Percentiles rank a stretch among this genome's conserved stretches.
phyloP scores from a whole-genome alignment of 2,329 filamentous ascomycete species.

The Pezicula radicicola region DNA sequence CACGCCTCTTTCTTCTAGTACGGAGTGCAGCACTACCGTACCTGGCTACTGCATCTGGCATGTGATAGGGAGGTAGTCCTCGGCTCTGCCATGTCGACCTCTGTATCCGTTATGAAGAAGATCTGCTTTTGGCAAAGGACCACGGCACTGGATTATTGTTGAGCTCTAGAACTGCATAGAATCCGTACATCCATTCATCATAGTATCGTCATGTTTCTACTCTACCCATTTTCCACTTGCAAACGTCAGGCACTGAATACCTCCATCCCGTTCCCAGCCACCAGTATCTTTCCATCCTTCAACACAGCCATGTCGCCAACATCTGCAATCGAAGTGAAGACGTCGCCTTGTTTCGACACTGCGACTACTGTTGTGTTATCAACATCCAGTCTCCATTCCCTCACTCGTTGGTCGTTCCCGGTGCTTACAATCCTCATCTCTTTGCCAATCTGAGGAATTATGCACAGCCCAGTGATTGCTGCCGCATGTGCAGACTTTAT shows the following conservation, averaged over 20 bases:
- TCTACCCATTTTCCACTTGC: too few relatives aligned
- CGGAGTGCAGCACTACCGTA: too few relatives aligned
- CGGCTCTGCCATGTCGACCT: too few relatives aligned
- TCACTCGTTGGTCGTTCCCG: constrained; percentile 61
- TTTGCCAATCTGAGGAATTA: constrained; percentile 27
- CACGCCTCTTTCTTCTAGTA: too few relatives aligned
- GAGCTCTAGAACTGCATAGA: too few relatives aligned
- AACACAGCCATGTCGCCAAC: constrained; percentile 44
- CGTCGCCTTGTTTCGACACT: constrained; percentile 43
- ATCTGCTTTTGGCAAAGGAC: too few relatives aligned
- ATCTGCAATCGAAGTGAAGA: constrained; percentile 59
- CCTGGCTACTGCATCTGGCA: too few relatives aligned
- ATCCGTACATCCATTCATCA: too few relatives aligned
- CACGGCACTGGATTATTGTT: too few relatives aligned
- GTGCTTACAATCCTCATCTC: constrained; percentile 37
- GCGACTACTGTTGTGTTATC: constrained; percentile 12
- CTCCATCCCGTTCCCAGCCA: constrained; percentile 32
- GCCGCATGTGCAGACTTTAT: constrained; percentile 66
- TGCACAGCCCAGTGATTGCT: constrained; percentile 57
- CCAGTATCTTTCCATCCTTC: constrained; percentile 16
- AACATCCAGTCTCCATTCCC: constrained; percentile 41
- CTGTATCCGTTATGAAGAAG: too few relatives aligned
- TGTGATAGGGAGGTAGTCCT: too few relatives aligned
- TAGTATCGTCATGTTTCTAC: too few relatives aligned
- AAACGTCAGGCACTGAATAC: constrained; percentile 17